Evolutionary conservation across 495 filamentous ascomycete genomes (phyloP), one percentile per base, ranked within the genome.

Genomic region (Aspergillus kassunensis): DNA sequence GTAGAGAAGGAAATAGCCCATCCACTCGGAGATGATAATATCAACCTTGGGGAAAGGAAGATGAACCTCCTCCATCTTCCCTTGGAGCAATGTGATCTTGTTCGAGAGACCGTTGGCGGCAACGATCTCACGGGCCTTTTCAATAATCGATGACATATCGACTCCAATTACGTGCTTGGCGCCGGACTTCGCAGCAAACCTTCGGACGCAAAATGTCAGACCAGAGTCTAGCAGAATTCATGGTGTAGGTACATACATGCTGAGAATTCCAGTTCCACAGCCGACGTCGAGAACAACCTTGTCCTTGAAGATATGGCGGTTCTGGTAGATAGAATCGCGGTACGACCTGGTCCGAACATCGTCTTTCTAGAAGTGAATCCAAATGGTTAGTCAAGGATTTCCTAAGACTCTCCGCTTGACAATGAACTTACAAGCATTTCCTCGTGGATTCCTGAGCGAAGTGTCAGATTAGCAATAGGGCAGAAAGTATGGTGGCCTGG

Each of bases 1-100:
- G 74, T 97, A 99, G 35, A 97, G 82, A 39, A 99, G 81, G 74
- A 93, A 95, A 76, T 99, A 99, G 39, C 93, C 93, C 93, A 99
- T 99, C 93, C 93, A 99, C 74, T 99, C 93, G 25, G 89, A 95
- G 54, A 99, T 89, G 72, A 99, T 99, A 63, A 99, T 92, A 69
- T 99, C 93, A 58, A 99, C 95, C 63, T 95, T 83, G 45, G 75
- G 70, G 57, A 91, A 91, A 19, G 95, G 93, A 20, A 99, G 83
- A 19, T 74, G 59, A 29, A 96, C 91, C 59, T 99, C 95, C 72
- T 99, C 93, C 83, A 99, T 92, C 75, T 91, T 91, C 40, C 95
- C 93, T 70, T 93, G 88, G 43, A 99, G 74, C 19, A 93, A 84
- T 16, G 91, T 96, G 67, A 99, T 92, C 72, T 85, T 84, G 66